Percentiles rank a stretch among this genome's conserved stretches.
Evolutionary conservation across 768 basidiomycete species (phyloP).

Genomic region (Mycena sanguinolenta): DNA sequence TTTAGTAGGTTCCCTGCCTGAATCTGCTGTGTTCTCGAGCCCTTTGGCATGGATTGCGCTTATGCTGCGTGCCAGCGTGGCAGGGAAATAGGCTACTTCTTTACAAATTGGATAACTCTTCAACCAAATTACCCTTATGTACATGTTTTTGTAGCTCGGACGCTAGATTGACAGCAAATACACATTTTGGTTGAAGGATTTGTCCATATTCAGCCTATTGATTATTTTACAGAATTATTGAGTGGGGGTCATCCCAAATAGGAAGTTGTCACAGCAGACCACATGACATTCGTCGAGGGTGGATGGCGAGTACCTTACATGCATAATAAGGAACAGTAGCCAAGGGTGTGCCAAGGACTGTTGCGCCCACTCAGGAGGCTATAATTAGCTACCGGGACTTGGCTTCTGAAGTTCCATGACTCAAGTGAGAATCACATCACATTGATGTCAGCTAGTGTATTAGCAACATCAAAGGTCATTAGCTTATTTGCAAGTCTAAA

Average conservation of each 20-base stretch:
- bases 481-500: no score
- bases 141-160: no score
- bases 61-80: background rate
- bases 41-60: background rate
- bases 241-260: background rate
- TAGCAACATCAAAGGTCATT: no score
- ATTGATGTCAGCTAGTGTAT: no score
- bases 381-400: no score
- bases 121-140: conserved; percentile 32
- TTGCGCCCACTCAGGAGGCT: no score
- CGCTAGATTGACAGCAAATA: no score
- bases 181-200: background rate
- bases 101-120: conserved; percentile 9
- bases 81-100: background rate
- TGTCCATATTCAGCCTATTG: background rate
- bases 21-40: background rate
- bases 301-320: background rate
- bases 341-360: no score
- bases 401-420: no score
- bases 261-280: background rate
- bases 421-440: no score
- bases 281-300: background rate
- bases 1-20: conserved; percentile 6
- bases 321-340: no score
- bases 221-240: background rate